Evolutionary conservation across 2,329 filamentous ascomycete genomes (phyloP), one percentile per base, ranked within the genome.

Genomic region (Talaromyces rugulosus): DNA sequence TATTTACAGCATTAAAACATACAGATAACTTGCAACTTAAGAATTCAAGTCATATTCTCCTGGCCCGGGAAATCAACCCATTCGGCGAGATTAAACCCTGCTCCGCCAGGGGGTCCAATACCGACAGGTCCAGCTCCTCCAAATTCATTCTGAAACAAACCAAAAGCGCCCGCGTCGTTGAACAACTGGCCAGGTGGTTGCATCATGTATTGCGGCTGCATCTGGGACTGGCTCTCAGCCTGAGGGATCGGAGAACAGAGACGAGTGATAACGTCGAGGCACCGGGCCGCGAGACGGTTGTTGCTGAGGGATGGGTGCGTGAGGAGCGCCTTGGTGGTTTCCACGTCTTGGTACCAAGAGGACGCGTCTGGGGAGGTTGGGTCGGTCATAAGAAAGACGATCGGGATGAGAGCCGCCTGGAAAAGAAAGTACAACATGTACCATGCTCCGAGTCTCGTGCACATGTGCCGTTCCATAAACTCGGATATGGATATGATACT

Each of bases 401-500:
- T 73, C 3, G 77, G 77, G 53, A 80, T 78, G 2, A 80, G 65
- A 27, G 73, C 76, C 14, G 78, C 78, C 68, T 80, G 78, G 69
- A 80, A 80, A 44, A 80, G 72, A 64, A 80, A 80, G 44, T 71
- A 76, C 71, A 80, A 69, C 68, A 78, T 77, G 63, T 80, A 80
- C 77, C 77, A 79, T 53, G 73, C 75, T 16, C 74, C 74, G 36
- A 80, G 66, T 62, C 77, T 72, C 2, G 77, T 78, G 60, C 75
- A 75, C 50, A 75, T 69, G 55, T 75, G 72, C 16, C 71, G 74
- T 34, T 73, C 70, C 70, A 78, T 75, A 60, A 75, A 80, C 34
- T 77, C 72, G 1, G 72, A 74, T 50, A 80, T 78, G 3, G 73
- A 77, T 1, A 71, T 70, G 34, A 80, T 79, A 5, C 75, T 78